Conservation (phyloP, 106 monocot genomes). For the Dendrobium nobile region DNA sequence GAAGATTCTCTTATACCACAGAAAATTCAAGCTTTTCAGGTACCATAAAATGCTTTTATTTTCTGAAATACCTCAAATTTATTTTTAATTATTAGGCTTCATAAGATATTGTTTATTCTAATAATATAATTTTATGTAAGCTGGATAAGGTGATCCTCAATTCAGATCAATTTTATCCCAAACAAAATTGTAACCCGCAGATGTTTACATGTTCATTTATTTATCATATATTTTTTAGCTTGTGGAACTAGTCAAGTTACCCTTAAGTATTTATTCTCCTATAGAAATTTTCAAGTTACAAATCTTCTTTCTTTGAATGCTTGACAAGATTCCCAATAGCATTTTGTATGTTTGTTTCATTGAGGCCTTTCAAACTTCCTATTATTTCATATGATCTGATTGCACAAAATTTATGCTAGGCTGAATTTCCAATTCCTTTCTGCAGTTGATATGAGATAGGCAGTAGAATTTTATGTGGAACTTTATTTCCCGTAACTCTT, state of each 20-base stretch:
- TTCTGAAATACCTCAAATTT: background rate
- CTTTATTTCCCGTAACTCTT: background rate
- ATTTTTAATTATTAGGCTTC: background rate
- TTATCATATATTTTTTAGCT: background rate
- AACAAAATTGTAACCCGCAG: background rate
- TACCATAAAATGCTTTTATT: constrained; percentile 7
- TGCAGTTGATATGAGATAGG: background rate
- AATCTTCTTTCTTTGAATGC: background rate
- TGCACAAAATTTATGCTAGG: background rate
- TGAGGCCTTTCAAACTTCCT: background rate
- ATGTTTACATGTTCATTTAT: background rate
- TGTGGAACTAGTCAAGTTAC: background rate
- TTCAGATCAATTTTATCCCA: background rate
- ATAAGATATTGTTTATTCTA: background rate
- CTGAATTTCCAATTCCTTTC: background rate
- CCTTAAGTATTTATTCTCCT: background rate
- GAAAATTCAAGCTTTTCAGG: constrained; percentile 87
- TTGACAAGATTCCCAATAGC: background rate
- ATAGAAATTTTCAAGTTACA: background rate
- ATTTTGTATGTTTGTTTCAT: background rate
- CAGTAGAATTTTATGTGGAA: background rate
- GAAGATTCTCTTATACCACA: constrained; percentile 93
- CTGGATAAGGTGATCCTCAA: background rate
- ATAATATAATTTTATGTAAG: background rate
- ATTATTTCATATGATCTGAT: background rate